Base-by-base conservation (phyloP, 352 stramenopile species). In the Pythium oligandrum region DNA sequence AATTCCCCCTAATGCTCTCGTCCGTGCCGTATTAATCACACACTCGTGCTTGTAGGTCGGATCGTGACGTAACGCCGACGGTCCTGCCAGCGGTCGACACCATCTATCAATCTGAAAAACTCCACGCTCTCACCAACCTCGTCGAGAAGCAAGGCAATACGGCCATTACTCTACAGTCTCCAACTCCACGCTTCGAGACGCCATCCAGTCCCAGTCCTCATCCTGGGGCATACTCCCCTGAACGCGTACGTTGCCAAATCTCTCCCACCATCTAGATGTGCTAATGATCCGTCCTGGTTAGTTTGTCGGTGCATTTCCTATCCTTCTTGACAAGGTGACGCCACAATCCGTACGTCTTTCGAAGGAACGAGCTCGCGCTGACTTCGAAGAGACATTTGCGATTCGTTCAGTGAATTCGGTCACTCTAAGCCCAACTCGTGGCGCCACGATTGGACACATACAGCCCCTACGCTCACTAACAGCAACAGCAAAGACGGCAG, bases 11-110 rank as follows among this genome's bases (percentile, higher is more conserved):
- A 8, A 8, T 12, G 12, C 12, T 42, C 38, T 42, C 34, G 32
- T 42, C 34, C 17, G 17, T 51, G 6, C 9, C 42, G 44, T 40
- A 38, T 35, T 53, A 39, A n/a, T 34, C 8, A 3, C 8, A 63
- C 53, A 71, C 67, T n/a, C 78, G 17, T 17, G 70, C 17, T 26
- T 26, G 17, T 26, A 26, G 17, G 17, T 26, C 17, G 17, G 17
- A 85, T 6, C 67, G 76, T 6, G 55, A 84, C 10, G 60, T 88
- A 40, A 83, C 79, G 6, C 76, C 74, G 17, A 88, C 74, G 6
- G 45, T 40, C 1, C 65, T 54, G 11, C 17, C 66, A 4, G 66
- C 67, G 1, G 72, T 85, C 6, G 66, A 83, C 44, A 51, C 55
- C 7, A 78, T 78, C 42, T 88, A 88, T 46, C 39, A 73, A 35